Conservation (phyloP, 768 basidiomycete species). For the Leccinum longicurvipes region DNA sequence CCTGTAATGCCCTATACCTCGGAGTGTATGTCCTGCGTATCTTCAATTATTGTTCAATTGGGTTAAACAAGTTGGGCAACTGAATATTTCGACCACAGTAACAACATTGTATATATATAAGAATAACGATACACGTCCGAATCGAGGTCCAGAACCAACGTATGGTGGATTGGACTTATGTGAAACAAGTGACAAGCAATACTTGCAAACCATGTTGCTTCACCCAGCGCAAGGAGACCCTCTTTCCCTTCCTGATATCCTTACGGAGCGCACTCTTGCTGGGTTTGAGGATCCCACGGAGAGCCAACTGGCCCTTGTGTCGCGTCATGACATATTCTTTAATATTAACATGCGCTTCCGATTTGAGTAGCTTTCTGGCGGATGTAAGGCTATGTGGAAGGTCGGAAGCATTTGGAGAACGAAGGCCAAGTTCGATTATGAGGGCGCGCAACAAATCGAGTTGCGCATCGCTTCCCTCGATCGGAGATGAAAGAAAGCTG, state of each 20-base stretch:
- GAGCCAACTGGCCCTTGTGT: constrained; percentile 56
- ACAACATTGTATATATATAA: background rate
- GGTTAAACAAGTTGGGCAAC: background rate
- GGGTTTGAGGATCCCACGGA: constrained; percentile 60
- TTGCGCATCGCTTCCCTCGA: constrained; percentile 22
- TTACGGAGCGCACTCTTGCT: constrained; percentile 59
- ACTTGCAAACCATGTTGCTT: constrained; percentile 63
- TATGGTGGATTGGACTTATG: constrained; percentile 19
- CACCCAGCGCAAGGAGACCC: constrained; percentile 51
- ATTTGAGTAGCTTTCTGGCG: constrained; percentile 66
- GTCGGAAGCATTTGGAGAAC: constrained; percentile 37
- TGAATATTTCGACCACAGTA: background rate
- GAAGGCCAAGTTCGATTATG: constrained; percentile 72
- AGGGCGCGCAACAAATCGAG: constrained; percentile 69
- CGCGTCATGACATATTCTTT: constrained; percentile 70
- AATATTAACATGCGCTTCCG: constrained; percentile 66
- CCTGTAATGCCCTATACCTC: constrained; percentile 22
- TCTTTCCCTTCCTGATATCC: constrained; percentile 50
- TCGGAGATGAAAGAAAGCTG: constrained; percentile 25
- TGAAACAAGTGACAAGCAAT: constrained; percentile 53
- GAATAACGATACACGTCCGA: background rate
- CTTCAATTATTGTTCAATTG: background rate
- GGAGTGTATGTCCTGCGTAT: constrained; percentile 3
- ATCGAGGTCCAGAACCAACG: background rate
- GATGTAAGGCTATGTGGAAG: constrained; percentile 61